A percentile compares a stretch with the other conserved stretches of the same genome.
Evolutionary conservation across 805 yeast genomes (phyloP).

Genomic region (Cyberlindnera samutprakarnensis): DNA sequence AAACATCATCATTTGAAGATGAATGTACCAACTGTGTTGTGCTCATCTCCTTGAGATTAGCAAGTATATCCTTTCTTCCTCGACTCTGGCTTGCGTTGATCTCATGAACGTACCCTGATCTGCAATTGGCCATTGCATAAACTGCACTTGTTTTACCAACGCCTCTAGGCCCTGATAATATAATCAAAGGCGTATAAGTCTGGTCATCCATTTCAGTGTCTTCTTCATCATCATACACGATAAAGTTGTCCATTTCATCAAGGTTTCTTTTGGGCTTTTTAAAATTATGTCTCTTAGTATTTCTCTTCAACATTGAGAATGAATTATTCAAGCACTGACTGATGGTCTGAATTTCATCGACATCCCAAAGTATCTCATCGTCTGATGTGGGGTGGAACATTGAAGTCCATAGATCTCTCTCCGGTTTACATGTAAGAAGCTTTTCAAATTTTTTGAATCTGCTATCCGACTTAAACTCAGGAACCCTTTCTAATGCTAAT

Average conservation of each 20-base stretch:
- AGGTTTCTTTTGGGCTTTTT: conserved; percentile 16
- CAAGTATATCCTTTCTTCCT: conserved; percentile 60
- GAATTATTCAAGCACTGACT: conserved; percentile 27
- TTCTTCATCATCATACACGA: conserved; percentile 23
- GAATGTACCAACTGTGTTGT: conserved; percentile 75
- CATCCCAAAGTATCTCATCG: conserved; percentile 25
- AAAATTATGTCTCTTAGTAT: conserved; percentile 27
- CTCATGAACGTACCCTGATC: conserved; percentile 73
- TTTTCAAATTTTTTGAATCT: conserved; percentile 1
- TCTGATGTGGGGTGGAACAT: conserved; percentile 24
- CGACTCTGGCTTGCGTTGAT: conserved; percentile 69
- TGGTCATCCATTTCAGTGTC: conserved; percentile 20
- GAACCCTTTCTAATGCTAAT: conserved; percentile 2
- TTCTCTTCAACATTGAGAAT: conserved; percentile 25
- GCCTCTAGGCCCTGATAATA: conserved; percentile 65
- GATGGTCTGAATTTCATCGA: conserved; percentile 14
- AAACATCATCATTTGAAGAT: conserved; percentile 16
- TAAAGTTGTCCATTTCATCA: conserved; percentile 27
- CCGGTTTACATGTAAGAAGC: background rate
- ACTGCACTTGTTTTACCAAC: conserved; percentile 74
- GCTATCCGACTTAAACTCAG: conserved; percentile 2
- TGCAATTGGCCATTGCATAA: conserved; percentile 53
- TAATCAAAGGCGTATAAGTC: conserved; percentile 52
- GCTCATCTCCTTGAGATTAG: conserved; percentile 65
- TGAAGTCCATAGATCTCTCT: conserved; percentile 22